Evolutionary conservation across 441 rosid genomes (phyloP), one percentile per base, ranked within the genome.

Genomic region (Croton laevigatus): DNA sequence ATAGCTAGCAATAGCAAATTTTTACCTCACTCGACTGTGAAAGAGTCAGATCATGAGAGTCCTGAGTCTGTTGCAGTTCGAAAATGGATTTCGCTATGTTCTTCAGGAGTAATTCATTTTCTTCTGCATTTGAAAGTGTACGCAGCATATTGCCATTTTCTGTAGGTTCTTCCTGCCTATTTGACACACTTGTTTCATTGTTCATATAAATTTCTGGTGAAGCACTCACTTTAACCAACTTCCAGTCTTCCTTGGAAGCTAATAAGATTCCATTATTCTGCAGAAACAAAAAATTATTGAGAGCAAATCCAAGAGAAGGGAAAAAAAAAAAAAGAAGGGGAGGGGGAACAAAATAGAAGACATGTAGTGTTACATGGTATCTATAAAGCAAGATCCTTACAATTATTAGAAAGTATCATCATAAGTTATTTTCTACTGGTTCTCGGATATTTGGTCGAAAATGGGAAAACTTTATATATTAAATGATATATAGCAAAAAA

Each of bases 81-180:
- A 85, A 79, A 23, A 71, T 73, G 45, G 88, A 81, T 80, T 72
- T 77, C 69, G 86, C 82, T 40, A 80, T 71, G 59, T 67, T 72
- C 69, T 68, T 78, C 68, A 80, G 83, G 62, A 65, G 14, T 57
- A 80, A 69, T 62, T 79, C 81, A 66, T 84, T 83, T 68, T 64
- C 78, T 57, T 74, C 58, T 58, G 66, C 23, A 38, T 57, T 27
- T 45, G 73, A 68, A 62, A 80, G 70, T 34, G 77, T 54, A 64
- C 62, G 70, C 32, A 54, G 32, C 65, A 59, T 20, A 42, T 71
- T 55, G 5, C 27, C 58, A 58, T 72, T 69, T 36, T 13, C 68
- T n/a, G 66, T 32, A 54, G 71, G 52, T 62, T 72, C 76, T 65
- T 71, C 61, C 73, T 65, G 48, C 16, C n/a, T 57, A 58, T 72